Conservation (phyloP, 331 rosid species). For the Malus hybrid region DNA sequence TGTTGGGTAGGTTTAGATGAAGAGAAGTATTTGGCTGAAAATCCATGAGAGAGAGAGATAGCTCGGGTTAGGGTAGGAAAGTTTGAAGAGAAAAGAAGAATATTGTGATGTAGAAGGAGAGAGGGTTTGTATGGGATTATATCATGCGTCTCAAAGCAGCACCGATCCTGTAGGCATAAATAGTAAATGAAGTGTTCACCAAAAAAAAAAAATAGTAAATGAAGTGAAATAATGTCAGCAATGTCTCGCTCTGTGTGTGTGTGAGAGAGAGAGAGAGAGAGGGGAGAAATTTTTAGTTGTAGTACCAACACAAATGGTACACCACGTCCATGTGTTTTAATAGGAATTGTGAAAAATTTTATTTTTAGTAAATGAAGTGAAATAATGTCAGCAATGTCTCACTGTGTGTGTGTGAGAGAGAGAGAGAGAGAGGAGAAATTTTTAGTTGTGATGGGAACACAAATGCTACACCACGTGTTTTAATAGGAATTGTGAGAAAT, state of each 20-base stretch:
- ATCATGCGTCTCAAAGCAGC: too few relatives aligned
- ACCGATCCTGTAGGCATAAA: constrained; percentile 24
- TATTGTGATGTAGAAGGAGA: background rate
- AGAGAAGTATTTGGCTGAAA: constrained; percentile 44
- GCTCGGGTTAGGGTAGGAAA: background rate
- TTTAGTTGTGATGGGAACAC: too few relatives aligned
- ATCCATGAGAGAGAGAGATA: constrained; percentile 30
- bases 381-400: background rate
- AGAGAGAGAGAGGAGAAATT: too few relatives aligned
- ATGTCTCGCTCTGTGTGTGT: background rate
- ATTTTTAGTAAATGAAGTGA: too few relatives aligned
- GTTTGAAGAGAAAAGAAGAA: background rate
- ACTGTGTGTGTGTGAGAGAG: background rate
- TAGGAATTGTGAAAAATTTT: too few relatives aligned
- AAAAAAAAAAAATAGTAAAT: background rate
- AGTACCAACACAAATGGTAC: background rate
- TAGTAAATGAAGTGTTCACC: constrained; percentile 21
- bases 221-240: background rate
- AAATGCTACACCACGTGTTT: too few relatives aligned
- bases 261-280: constrained; percentile 36
- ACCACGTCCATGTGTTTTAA: background rate
- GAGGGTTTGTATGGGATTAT: too few relatives aligned
- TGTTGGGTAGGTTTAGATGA: constrained; percentile 33
- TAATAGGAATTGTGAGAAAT: too few relatives aligned
- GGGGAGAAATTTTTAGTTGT: background rate